Evolutionary conservation across 1,139 yeast species (phyloP).

Genomic region (Yamadazyma sp.): DNA sequence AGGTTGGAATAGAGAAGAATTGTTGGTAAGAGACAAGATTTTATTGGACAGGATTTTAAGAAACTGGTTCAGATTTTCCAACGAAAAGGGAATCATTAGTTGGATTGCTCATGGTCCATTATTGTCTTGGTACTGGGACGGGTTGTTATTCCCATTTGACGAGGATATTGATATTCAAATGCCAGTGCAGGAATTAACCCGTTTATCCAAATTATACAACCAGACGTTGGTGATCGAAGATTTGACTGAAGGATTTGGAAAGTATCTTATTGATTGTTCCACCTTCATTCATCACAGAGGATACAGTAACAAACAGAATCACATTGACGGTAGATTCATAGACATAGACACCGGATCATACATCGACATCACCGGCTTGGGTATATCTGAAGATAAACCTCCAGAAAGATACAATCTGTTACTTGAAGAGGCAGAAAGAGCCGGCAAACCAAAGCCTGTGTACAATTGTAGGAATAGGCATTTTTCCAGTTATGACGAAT

Average conservation of each 20-base stretch:
- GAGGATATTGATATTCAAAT: slow-evolving; percentile 39
- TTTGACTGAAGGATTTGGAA: slow-evolving; percentile 28
- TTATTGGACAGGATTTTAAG: slow-evolving; percentile 29
- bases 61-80: slow-evolving; percentile 35
- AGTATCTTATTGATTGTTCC: slow-evolving; percentile 43
- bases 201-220: slow-evolving; percentile 32
- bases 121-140: slow-evolving; percentile 43
- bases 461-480: slow-evolving; percentile 50
- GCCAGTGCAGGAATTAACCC: slow-evolving; percentile 32
- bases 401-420: slow-evolving; percentile 29
- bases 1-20: slow-evolving; percentile 30
- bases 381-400: slow-evolving; percentile 34
- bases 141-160: slow-evolving; percentile 38
- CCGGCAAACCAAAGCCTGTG: slow-evolving; percentile 21
- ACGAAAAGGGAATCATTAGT: slow-evolving; percentile 30
- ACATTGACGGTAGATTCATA: slow-evolving; percentile 80
- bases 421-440: slow-evolving; percentile 9
- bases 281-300: slow-evolving; percentile 33
- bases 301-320: slow-evolving; percentile 46
- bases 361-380: slow-evolving; percentile 64
- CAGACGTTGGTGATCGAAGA: slow-evolving; percentile 36
- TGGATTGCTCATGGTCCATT: slow-evolving; percentile 48
- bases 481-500: slow-evolving; percentile 31
- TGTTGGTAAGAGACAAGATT: slow-evolving; percentile 23
- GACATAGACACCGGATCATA: slow-evolving; percentile 76